These are phyloP conservation scores for Allium fistulosum DNA, from an alignment of 106 monocot genomes.

Conservation along the genomic window DNA sequence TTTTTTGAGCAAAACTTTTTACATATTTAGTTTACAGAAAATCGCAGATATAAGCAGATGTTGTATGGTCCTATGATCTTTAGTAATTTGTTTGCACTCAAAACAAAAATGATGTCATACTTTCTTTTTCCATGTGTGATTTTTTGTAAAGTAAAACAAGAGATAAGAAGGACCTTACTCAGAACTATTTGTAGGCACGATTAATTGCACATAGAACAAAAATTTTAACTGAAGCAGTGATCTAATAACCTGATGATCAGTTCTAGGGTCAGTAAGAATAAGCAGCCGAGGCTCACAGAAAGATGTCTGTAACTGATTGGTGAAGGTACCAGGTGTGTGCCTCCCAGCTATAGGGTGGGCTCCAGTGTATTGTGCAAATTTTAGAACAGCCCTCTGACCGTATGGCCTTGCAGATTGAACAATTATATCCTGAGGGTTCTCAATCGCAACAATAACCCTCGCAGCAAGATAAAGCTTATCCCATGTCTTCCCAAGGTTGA, in stretches of 20 bases:
- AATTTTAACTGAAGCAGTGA: neutral
- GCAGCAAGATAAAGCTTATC: conserved; percentile 58
- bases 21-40: too few species aligned
- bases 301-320: conserved; percentile 82
- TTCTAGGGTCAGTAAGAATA: conserved; percentile 88
- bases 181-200: too few species aligned
- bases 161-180: too few species aligned
- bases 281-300: conserved; percentile 89
- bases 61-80: too few species aligned
- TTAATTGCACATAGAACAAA: neutral
- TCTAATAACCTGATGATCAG: conserved; percentile 72
- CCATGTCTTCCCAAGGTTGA: conserved; percentile 73
- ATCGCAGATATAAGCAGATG: too few species aligned
- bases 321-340: conserved; percentile 93
- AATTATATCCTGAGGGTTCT: conserved; percentile 82
- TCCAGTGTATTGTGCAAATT: conserved; percentile 87
- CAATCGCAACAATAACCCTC: conserved; percentile 60
- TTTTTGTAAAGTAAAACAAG: too few species aligned
- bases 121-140: too few species aligned
- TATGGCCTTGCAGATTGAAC: conserved; percentile 90
- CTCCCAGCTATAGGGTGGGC: conserved; percentile 92
- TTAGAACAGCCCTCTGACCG: conserved; percentile 83
- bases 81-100: too few species aligned
- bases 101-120: too few species aligned
- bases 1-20: too few species aligned